phyloP scores from a whole-genome alignment of 208 protist species.

The Trypanosoma grayi region DNA sequence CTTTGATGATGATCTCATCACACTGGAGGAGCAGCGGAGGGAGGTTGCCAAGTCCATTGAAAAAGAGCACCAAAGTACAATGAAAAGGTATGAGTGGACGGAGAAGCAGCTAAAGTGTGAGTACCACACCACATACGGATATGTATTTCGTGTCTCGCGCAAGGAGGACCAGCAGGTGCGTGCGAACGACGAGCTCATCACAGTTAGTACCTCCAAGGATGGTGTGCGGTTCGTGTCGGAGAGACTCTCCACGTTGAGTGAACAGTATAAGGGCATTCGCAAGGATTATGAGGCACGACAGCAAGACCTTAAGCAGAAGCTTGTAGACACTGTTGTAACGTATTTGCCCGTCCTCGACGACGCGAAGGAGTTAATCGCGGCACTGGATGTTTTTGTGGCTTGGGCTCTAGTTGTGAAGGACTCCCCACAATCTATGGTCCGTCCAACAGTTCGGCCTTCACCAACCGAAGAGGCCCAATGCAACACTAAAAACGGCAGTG shows the following conservation, averaged over 20 bases:
- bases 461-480: conserved; percentile 10
- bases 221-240: conserved; percentile 93
- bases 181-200: conserved; percentile 67
- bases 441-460: conserved; percentile 55
- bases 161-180: conserved; percentile 92
- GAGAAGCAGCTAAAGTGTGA: conserved; percentile 92
- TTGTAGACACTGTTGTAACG: conserved; percentile 90
- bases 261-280: conserved; percentile 71
- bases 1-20: conserved; percentile 93
- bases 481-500: conserved; percentile 16
- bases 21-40: conserved; percentile 72
- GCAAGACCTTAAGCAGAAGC: conserved; percentile 86
- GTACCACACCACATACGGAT: conserved; percentile 82
- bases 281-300: conserved; percentile 80
- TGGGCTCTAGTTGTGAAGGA: conserved; percentile 89
- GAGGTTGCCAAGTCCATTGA: conserved; percentile 71
- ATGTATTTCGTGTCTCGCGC: conserved; percentile 90
- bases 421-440: conserved; percentile 88
- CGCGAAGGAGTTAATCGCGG: conserved; percentile 90
- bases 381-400: conserved; percentile 93
- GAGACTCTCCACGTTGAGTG: conserved; percentile 78
- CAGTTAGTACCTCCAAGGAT: conserved; percentile 91
- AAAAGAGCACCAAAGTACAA: conserved; percentile 58
- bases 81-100: conserved; percentile 74
- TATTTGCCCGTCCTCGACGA: conserved; percentile 96